Percentiles rank a stretch among this genome's conserved stretches.
Conservation (phyloP, 305 asterid species). For the Rubia occidens region DNA sequence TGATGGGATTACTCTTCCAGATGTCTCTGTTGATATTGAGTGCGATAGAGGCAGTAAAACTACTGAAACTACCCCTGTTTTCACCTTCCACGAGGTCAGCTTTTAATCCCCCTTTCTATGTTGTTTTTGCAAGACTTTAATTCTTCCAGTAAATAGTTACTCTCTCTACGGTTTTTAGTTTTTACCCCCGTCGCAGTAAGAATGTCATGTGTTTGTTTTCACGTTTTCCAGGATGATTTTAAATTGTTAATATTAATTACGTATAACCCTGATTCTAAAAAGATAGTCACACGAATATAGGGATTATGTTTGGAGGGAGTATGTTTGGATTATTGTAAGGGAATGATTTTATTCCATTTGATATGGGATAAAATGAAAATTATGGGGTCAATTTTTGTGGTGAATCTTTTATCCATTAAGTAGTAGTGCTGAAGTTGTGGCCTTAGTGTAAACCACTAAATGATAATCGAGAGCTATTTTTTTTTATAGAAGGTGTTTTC, state of each 20-base stretch:
- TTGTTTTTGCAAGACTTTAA: background rate
- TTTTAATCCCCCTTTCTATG: background rate
- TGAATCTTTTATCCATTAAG: background rate
- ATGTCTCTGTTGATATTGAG: constrained; percentile 76
- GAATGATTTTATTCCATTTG: background rate
- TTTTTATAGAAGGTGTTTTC: background rate
- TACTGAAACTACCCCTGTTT: constrained; percentile 56
- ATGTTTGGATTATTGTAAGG: background rate
- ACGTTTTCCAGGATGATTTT: background rate
- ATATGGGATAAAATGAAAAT: background rate
- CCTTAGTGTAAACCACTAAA: background rate
- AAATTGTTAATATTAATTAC: background rate
- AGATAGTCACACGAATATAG: too few relatives aligned
- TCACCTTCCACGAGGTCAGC: constrained; percentile 69
- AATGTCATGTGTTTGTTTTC: too few relatives aligned
- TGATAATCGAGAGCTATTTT: background rate
- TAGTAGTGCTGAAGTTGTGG: background rate
- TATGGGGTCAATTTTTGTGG: background rate
- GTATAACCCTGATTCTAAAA: background rate
- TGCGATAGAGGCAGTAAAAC: constrained; percentile 34
- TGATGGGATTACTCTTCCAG: constrained; percentile 48
- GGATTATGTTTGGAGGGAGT: background rate
- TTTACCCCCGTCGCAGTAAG: too few relatives aligned
- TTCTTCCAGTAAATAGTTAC: background rate
- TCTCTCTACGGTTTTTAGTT: too few relatives aligned